A percentile compares a stretch with the other conserved stretches of the same genome.
phyloP scores from a whole-genome alignment of 768 basidiomycete species.

The Tricholoma sp. region DNA sequence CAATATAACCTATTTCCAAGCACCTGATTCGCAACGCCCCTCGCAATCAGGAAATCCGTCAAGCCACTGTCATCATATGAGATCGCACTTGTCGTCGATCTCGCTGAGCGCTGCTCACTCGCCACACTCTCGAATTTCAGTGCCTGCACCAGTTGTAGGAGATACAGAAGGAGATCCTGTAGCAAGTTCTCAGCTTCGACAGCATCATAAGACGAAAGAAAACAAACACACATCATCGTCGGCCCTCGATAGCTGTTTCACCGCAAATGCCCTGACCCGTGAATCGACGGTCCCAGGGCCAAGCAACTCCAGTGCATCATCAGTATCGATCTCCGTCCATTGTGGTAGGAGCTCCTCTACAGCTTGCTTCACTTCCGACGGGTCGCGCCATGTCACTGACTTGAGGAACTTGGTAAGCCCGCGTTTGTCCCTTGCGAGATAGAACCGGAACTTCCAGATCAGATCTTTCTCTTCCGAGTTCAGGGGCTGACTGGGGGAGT shows the following conservation, averaged over 20 bases:
- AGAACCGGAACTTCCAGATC: slow-evolving; percentile 99
- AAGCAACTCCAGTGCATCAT: slow-evolving; percentile 92
- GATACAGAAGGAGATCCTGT: slow-evolving; percentile 88
- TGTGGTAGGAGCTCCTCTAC: slow-evolving; percentile 92
- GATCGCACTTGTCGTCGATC: slow-evolving; percentile 66
- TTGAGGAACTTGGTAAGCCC: slow-evolving; percentile 97
- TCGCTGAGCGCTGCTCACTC: slow-evolving; percentile 70
- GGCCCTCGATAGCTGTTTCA: slow-evolving; percentile 82
- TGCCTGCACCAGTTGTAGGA: slow-evolving; percentile 95
- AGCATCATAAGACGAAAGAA: background rate
- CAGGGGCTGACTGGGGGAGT: slow-evolving; percentile 83
- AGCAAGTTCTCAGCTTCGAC: slow-evolving; percentile 3
- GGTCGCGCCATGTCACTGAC: slow-evolving; percentile 96
- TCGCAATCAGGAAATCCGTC: slow-evolving; percentile 84
- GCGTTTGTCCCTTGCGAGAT: slow-evolving; percentile 85
- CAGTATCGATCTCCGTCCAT: slow-evolving; percentile 97
- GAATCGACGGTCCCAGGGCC: slow-evolving; percentile 90
- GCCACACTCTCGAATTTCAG: slow-evolving; percentile 91
- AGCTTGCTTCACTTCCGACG: slow-evolving; percentile 94
- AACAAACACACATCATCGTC: slow-evolving; percentile 79
- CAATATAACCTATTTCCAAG: slow-evolving; percentile 92
- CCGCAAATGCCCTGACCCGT: slow-evolving; percentile 90
- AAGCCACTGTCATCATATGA: slow-evolving; percentile 91
- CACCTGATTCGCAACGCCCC: slow-evolving; percentile 78
- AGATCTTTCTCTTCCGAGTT: slow-evolving; percentile 92